Conservation (phyloP, 2,329 filamentous ascomycete species). For the Emmonsia crescens region DNA sequence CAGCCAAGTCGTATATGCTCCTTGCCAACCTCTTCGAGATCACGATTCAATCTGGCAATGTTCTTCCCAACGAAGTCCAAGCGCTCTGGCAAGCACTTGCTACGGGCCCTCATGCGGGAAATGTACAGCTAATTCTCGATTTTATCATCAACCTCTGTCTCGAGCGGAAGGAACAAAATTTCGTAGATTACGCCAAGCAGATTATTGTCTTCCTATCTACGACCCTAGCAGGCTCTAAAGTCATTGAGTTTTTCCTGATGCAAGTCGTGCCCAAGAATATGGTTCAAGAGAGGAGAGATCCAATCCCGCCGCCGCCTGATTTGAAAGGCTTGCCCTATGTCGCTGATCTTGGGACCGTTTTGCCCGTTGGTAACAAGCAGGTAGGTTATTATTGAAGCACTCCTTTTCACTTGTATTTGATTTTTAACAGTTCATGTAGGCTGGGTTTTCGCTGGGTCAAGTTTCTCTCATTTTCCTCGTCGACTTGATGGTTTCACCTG, state of each 20-base stretch:
- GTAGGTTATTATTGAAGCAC: slow-evolving; percentile 24
- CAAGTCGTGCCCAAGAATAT: slow-evolving; percentile 94
- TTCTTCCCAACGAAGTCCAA: slow-evolving; percentile 91
- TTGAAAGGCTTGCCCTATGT: slow-evolving; percentile 71
- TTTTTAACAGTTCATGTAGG: slow-evolving; percentile 27
- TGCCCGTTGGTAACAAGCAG: slow-evolving; percentile 84
- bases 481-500: slow-evolving; percentile 88
- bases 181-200: slow-evolving; percentile 95
- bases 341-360: slow-evolving; percentile 65
- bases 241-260: slow-evolving; percentile 84
- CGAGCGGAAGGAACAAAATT: slow-evolving; percentile 91
- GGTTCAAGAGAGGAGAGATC: slow-evolving; percentile 76
- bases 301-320: slow-evolving; percentile 56
- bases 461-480: slow-evolving; percentile 87
- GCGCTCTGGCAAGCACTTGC: slow-evolving; percentile 94
- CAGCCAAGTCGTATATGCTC: slow-evolving; percentile 84
- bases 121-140: slow-evolving; percentile 86
- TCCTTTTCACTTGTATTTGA: neutral
- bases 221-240: slow-evolving; percentile 72
- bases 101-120: slow-evolving; percentile 82
- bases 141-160: slow-evolving; percentile 93
- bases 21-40: slow-evolving; percentile 92
- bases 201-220: slow-evolving; percentile 94
- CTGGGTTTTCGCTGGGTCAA: slow-evolving; percentile 85
- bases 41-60: slow-evolving; percentile 80